A percentile compares a stretch with the other conserved stretches of the same genome.
Conservation (phyloP, 192 early-diverging fungal species). For the Chytriomyces sp. region DNA sequence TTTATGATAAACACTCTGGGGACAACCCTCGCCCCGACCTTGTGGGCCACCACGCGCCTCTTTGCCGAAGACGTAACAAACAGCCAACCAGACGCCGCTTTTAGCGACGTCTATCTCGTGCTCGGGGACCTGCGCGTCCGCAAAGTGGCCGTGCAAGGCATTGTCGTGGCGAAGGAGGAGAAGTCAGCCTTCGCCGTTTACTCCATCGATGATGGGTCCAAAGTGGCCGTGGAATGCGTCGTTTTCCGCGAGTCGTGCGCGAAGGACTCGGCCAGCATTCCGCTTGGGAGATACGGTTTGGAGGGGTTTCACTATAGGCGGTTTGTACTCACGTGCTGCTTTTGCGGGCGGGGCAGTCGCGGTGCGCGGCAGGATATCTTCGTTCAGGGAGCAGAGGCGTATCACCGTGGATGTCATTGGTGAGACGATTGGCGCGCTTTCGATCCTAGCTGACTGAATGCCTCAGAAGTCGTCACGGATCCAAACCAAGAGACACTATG, state of each 20-base stretch:
- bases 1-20: too few relatives aligned
- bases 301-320: background rate
- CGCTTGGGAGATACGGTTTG: background rate
- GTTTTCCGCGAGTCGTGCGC: background rate
- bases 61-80: background rate
- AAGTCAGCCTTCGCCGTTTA: background rate
- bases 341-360: background rate
- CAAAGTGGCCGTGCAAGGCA: background rate
- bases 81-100: background rate
- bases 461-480: background rate
- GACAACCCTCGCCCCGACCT: background rate
- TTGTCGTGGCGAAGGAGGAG: slow-evolving; percentile 4
- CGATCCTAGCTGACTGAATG: too few relatives aligned
- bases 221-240: background rate
- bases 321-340: background rate
- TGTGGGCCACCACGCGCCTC: background rate
- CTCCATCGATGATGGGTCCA: slow-evolving; percentile 9
- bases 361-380: background rate
- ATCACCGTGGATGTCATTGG: slow-evolving; percentile 1
- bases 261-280: background rate
- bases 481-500: background rate
- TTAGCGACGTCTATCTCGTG: background rate
- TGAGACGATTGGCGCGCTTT: background rate
- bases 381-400: background rate
- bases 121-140: background rate